phyloP scores from a whole-genome alignment of 768 basidiomycete species.

The Kwoniella mangroviensis region DNA sequence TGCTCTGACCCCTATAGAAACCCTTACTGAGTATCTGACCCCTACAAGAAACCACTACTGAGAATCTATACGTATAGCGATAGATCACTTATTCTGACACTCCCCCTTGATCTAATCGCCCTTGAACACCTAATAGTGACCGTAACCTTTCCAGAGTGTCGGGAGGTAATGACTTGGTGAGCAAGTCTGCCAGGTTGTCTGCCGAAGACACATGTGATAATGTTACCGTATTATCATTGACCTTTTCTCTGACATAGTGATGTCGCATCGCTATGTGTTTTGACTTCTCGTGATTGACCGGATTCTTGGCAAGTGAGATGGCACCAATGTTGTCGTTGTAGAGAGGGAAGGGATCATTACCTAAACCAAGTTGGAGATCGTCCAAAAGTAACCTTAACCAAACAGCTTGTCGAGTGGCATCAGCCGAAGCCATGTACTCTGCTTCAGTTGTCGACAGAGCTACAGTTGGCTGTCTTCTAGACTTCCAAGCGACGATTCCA shows the following conservation, averaged over 20 bases:
- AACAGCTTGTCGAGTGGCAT: conserved; percentile 57
- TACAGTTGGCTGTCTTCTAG: conserved; percentile 58
- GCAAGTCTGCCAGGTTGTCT: conserved; percentile 6
- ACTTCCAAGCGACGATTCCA: conserved; percentile 57
- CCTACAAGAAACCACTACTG: no score
- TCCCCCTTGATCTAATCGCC: conserved; percentile 16
- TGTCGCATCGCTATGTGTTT: conserved; percentile 18
- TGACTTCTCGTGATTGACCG: conserved; percentile 12
- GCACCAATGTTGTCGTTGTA: conserved; percentile 8
- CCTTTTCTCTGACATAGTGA: conserved; percentile 14
- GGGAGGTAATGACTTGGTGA: neutral
- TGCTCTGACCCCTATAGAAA: no score
- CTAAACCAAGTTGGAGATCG: conserved; percentile 20
- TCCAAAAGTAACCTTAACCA: conserved; percentile 53
- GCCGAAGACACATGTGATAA: neutral
- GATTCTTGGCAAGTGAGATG: conserved; percentile 9
- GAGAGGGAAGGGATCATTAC: conserved; percentile 4
- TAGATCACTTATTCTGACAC: conserved; percentile 1
- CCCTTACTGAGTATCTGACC: no score
- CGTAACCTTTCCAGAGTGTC: conserved; percentile 9
- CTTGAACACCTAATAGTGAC: neutral
- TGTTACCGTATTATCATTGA: conserved; percentile 8
- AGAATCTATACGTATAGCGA: neutral
- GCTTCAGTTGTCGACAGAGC: conserved; percentile 60
- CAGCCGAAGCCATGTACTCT: conserved; percentile 60